Evolutionary conservation across 1,284 basidiomycete species (phyloP).

Genomic region (Phellinidium pouzarii): DNA sequence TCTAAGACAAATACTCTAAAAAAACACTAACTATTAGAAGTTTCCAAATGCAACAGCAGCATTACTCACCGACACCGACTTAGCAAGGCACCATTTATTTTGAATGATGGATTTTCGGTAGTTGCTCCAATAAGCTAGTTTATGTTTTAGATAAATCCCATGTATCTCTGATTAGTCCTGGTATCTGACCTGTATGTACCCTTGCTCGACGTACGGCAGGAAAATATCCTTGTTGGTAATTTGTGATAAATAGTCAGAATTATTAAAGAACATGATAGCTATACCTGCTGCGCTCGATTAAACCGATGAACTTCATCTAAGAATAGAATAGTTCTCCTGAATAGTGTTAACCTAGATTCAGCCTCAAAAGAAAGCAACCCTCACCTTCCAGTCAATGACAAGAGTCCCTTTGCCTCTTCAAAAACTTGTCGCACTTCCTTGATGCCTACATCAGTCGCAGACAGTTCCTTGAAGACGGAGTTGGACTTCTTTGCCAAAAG

Average conservation of each 20-base stretch:
- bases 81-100: conserved; percentile 68
- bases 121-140: conserved; percentile 77
- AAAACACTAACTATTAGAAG: conserved; percentile 8
- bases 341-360: conserved; percentile 10
- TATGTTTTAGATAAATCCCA: conserved; percentile 3
- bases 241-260: conserved; percentile 4
- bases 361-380: conserved; percentile 12
- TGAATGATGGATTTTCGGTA: conserved; percentile 91
- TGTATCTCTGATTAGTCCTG: conserved; percentile 19
- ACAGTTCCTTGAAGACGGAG: conserved; percentile 69
- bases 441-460: conserved; percentile 68
- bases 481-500: conserved; percentile 56
- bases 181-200: conserved; percentile 57
- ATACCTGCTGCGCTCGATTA: conserved; percentile 75
- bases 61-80: conserved; percentile 69
- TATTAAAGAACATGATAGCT: conserved; percentile 7
- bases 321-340: conserved; percentile 68
- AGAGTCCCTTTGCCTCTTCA: conserved; percentile 71
- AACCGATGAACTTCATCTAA: conserved; percentile 90
- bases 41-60: not conserved
- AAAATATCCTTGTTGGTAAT: conserved; percentile 55
- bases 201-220: conserved; percentile 75
- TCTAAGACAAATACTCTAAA: conserved; percentile 58
- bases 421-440: conserved; percentile 76
- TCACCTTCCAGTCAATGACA: conserved; percentile 65